These are phyloP conservation scores for Apiospora kogelbergensis DNA, from an alignment of 2,329 filamentous ascomycete species.

Conservation along the genomic window DNA sequence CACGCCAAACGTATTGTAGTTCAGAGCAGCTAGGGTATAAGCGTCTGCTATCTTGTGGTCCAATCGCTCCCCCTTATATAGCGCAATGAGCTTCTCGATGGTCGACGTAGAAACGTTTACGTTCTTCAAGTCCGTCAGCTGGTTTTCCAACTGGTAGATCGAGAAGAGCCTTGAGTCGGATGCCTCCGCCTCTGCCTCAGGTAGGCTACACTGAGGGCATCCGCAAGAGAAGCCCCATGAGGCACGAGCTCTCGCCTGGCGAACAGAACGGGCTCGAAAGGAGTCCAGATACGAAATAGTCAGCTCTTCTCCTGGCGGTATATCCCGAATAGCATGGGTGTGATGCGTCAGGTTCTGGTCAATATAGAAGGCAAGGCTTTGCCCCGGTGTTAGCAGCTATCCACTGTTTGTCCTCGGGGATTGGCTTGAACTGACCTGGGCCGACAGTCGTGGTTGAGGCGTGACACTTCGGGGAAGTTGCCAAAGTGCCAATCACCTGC, in stretches of 20 bases:
- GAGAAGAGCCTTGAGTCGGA: conserved; percentile 31
- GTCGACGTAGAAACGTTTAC: conserved; percentile 18
- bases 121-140: conserved; percentile 18
- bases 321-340: conserved; percentile 35
- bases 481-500: conserved; percentile 21
- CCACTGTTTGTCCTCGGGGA: neutral
- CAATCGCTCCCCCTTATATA: conserved; percentile 36
- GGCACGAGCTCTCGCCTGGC: conserved; percentile 30
- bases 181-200: conserved; percentile 20
- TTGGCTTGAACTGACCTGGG: conserved; percentile 31
- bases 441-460: conserved; percentile 43
- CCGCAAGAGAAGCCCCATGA: conserved; percentile 41
- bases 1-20: conserved; percentile 35
- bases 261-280: conserved; percentile 27
- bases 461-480: conserved; percentile 37
- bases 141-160: conserved; percentile 31
- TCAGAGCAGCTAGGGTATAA: conserved; percentile 39
- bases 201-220: conserved; percentile 34
- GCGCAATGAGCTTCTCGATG: conserved; percentile 32
- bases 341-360: conserved; percentile 37
- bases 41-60: conserved; percentile 38
- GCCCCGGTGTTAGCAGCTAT: neutral
- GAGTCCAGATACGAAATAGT: conserved; percentile 41
- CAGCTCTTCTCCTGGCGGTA: conserved; percentile 37
- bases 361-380: conserved; percentile 33